Conservation (phyloP, 371 early-diverging fungal species). For the Coemansia linderi region DNA sequence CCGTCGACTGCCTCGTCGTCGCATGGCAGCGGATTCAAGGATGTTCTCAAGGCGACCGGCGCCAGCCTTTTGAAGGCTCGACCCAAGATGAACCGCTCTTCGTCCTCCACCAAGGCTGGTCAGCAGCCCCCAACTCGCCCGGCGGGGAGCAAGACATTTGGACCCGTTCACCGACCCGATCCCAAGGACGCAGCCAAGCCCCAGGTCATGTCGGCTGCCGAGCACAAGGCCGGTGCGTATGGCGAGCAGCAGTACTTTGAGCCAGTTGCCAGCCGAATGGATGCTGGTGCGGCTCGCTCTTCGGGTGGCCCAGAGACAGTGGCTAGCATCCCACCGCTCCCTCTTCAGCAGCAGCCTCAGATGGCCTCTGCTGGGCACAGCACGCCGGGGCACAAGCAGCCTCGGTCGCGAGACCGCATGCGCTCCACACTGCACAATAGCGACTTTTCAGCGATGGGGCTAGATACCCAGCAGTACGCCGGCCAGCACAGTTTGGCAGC, state of each 20-base stretch:
- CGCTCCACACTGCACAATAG: constrained; percentile 50
- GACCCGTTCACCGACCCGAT: constrained; percentile 25
- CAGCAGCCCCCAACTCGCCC: constrained; percentile 13
- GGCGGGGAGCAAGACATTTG: constrained; percentile 12
- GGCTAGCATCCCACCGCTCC: constrained; percentile 8
- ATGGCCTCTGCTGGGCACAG: constrained; percentile 13
- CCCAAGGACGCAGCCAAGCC: constrained; percentile 2
- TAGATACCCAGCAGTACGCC: constrained; percentile 6
- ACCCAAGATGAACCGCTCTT: constrained; percentile 36
- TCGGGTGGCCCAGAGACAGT: neutral
- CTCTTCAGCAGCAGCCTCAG: neutral
- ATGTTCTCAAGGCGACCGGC: constrained; percentile 44
- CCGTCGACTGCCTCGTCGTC: neutral
- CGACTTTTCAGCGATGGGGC: constrained; percentile 17
- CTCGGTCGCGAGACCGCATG: constrained; percentile 50
- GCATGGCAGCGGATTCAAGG: constrained; percentile 32
- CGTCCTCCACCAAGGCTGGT: constrained; percentile 28
- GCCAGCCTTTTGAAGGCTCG: constrained; percentile 42
- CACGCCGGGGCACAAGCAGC: constrained; percentile 46
- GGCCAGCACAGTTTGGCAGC: constrained; percentile 7
- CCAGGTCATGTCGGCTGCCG: constrained; percentile 21
- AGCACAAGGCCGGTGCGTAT: constrained; percentile 5
- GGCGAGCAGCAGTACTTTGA: constrained; percentile 8
- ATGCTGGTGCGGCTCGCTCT: neutral
- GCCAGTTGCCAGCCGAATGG: neutral